These are phyloP conservation scores for Dianthus caryophyllus DNA, from an alignment of 148 eudicot genomes.

Conservation along the genomic window DNA sequence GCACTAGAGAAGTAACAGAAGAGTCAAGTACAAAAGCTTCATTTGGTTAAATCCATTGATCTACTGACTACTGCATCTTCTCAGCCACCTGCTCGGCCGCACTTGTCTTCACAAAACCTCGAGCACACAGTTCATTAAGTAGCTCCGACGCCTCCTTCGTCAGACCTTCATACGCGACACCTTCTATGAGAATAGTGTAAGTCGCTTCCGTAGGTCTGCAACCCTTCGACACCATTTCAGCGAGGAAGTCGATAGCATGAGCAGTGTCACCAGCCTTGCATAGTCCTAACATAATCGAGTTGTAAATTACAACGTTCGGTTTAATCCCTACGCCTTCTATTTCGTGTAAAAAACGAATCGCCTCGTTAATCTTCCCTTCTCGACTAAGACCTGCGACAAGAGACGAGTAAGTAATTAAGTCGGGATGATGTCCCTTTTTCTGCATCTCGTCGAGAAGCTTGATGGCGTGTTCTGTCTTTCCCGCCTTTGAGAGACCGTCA, in stretches of 20 bases:
- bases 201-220: conserved; percentile 58
- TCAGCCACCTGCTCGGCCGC: conserved; percentile 47
- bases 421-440: conserved; percentile 47
- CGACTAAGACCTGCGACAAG: conserved; percentile 49
- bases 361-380: conserved; percentile 57
- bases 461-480: conserved; percentile 44
- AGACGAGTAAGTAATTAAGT: conserved; percentile 49
- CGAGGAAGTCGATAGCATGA: conserved; percentile 53
- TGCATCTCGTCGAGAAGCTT: conserved; percentile 49
- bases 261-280: conserved; percentile 52
- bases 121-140: conserved; percentile 39
- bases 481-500: conserved; percentile 48
- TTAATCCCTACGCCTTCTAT: conserved; percentile 42
- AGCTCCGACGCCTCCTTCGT: conserved; percentile 48
- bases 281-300: conserved; percentile 52
- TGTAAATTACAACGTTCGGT: conserved; percentile 52
- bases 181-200: conserved; percentile 47
- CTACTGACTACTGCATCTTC: conserved; percentile 43
- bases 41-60: conserved; percentile 11
- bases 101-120: conserved; percentile 53
- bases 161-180: conserved; percentile 55
- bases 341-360: conserved; percentile 40
- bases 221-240: conserved; percentile 49
- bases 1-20: not conserved
- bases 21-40: not conserved